Base-by-base conservation (phyloP, 306 rosid species). In the Prunus mume region DNA sequence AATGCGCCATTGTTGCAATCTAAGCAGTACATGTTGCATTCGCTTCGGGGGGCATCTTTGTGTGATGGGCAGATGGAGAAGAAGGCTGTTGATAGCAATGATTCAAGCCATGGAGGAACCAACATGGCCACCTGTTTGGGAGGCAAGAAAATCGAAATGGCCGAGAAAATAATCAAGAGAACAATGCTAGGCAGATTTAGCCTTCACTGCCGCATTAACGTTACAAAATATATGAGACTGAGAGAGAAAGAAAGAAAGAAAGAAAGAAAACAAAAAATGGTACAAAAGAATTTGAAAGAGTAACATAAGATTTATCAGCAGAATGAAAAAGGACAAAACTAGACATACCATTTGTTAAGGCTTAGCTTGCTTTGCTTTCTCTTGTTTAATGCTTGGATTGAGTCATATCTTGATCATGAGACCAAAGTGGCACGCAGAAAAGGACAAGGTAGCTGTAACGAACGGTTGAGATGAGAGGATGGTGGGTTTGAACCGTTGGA, bases 11-110 rank as follows among this genome's bases (percentile, higher is more conserved):
- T 69, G 12, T 54, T 54, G 76, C 96, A 91, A 58, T 87, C 85
- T 13, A 91, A 86, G 63, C 96, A 91, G 43, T 65, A 91, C 89
- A 89, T 80, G 86, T 91, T 91, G 86, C 96, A 87, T 68, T 91
- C 96, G 76, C 78, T 87, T 75, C 88, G 84, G 13, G 88, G 77
- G 6, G 81, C 51, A 38, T 83, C 78, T 69, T 55, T 55, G 51
- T 89, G 93, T 5, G 74, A 3, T 45, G 79, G n/a, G 74, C 91
- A 89, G 14, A 71, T 34, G 2, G 79, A 55, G 87, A 89, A 89
- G 85, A 89, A 87, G 72, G 84, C 45, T 20, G 88, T 83, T 4
- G 88, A 80, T 27, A 91, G 45, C 12, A 91, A 74, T 7, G 60
- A 65, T 60, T 89, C 93, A 25, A 91, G 82, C 96, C 96, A 91